phyloP scores from a whole-genome alignment of 1,284 basidiomycete genomes.

The Golubevia pallescens region DNA sequence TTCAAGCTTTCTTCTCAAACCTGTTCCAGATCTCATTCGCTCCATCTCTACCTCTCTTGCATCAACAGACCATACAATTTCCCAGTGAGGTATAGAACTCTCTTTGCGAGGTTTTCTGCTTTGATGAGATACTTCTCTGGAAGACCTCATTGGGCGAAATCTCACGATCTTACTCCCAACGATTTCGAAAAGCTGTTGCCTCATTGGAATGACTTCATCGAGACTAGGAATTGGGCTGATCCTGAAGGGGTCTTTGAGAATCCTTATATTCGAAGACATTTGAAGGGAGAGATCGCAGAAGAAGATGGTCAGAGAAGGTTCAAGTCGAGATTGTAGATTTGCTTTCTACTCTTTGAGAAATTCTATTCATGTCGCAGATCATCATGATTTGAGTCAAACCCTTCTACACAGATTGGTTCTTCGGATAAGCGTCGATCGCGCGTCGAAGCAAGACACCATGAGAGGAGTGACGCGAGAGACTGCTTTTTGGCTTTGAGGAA shows the following conservation, averaged over 20 bases:
- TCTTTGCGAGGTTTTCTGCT: conserved; percentile 81
- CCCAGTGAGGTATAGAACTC: conserved; percentile 81
- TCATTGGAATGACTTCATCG: conserved; percentile 79
- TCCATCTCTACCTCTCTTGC: not conserved
- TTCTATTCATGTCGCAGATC: too few species aligned
- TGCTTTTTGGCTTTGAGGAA: too few species aligned
- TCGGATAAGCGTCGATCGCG: too few species aligned
- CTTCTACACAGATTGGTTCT: too few species aligned
- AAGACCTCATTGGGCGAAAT: conserved; percentile 96
- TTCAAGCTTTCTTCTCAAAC: not conserved
- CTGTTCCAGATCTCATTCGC: not conserved
- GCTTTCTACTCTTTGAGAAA: too few species aligned
- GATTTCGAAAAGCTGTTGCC: conserved; percentile 78
- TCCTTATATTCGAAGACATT: conserved; percentile 68
- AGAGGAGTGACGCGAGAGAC: too few species aligned
- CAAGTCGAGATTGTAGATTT: too few species aligned
- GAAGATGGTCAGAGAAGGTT: conserved; percentile 16
- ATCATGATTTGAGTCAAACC: too few species aligned
- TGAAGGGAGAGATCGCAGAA: conserved; percentile 65
- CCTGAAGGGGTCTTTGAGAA: conserved; percentile 77
- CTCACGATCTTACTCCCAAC: conserved; percentile 77
- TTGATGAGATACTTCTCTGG: conserved; percentile 78
- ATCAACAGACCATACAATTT: conserved; percentile 81
- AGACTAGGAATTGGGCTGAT: conserved; percentile 77
- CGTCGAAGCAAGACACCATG: too few species aligned